These are phyloP conservation scores for Phytophthora boehmeriae DNA, from an alignment of 352 stramenopile genomes.

Conservation along the genomic window DNA sequence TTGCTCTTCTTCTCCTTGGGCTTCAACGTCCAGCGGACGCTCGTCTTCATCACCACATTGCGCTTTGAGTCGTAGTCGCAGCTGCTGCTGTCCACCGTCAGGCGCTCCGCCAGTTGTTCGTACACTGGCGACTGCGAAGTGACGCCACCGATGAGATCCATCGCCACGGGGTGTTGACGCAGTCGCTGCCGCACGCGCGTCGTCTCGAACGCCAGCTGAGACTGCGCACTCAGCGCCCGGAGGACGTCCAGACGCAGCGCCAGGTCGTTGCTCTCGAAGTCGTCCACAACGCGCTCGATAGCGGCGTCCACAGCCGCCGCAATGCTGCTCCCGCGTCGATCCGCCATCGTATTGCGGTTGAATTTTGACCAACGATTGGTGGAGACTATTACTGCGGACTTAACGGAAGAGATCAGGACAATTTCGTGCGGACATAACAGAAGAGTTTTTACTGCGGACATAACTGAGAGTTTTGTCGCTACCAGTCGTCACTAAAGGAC, in stretches of 20 bases:
- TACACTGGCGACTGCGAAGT: conserved; percentile 52
- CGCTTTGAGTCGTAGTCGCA: conserved; percentile 68
- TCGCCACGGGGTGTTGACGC: conserved; percentile 59
- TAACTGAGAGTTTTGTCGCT: conserved; percentile 1
- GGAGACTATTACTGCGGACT: neutral
- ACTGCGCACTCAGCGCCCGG: conserved; percentile 58
- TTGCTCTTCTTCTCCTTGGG: conserved; percentile 43
- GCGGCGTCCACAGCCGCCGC: conserved; percentile 59
- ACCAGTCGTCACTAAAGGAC: conserved; percentile 19
- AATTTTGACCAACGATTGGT: conserved; percentile 14
- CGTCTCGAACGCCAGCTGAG: conserved; percentile 72
- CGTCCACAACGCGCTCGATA: conserved; percentile 73
- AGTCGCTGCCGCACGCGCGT: conserved; percentile 66
- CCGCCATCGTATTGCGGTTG: conserved; percentile 25
- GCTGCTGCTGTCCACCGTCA: conserved; percentile 61
- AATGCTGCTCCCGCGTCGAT: conserved; percentile 67
- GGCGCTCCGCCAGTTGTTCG: conserved; percentile 42
- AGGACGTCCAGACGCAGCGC: conserved; percentile 74
- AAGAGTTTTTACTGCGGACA: conserved; percentile 14
- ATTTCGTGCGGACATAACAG: no score
- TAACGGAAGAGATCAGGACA: no score
- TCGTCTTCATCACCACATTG: conserved; percentile 65
- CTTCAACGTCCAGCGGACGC: conserved; percentile 60
- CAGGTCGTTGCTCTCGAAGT: conserved; percentile 75
- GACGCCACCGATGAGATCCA: conserved; percentile 63